A percentile compares a stretch with the other conserved stretches of the same genome.
Evolutionary conservation across 805 yeast species (phyloP).

Genomic region (Candida yuanshanica): DNA sequence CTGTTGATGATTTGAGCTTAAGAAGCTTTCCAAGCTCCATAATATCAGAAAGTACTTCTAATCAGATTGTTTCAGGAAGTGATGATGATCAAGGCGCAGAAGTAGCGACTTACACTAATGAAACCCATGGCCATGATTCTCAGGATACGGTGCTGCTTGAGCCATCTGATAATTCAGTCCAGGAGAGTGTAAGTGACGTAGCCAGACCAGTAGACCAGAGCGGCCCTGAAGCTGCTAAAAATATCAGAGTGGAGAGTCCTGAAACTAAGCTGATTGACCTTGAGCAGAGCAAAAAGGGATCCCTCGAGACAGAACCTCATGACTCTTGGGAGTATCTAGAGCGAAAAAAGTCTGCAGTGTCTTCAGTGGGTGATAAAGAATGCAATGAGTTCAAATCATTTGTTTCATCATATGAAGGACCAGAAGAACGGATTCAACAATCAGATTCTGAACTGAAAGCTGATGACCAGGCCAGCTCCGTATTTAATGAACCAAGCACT

Average conservation of each 20-base stretch:
- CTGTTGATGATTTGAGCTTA: slow-evolving; percentile 9
- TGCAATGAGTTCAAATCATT: slow-evolving; percentile 25
- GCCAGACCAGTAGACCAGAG: background rate
- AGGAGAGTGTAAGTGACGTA: background rate
- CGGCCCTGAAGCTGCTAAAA: background rate
- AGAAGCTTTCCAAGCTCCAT: slow-evolving; percentile 13
- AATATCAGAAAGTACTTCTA: slow-evolving; percentile 15
- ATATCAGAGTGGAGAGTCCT: background rate
- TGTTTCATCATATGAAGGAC: slow-evolving; percentile 22
- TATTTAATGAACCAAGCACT: slow-evolving; percentile 20
- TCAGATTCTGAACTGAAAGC: background rate
- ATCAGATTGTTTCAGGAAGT: slow-evolving; percentile 1
- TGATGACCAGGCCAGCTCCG: slow-evolving; percentile 8
- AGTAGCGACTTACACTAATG: background rate
- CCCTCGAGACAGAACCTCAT: background rate
- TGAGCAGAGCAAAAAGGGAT: background rate
- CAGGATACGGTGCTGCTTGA: background rate
- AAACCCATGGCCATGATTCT: background rate
- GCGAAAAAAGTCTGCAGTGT: background rate
- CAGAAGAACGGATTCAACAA: slow-evolving; percentile 6
- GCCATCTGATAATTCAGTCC: background rate
- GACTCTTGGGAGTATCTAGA: background rate
- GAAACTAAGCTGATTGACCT: background rate
- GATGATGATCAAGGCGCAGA: background rate
- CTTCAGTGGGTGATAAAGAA: background rate